Base-by-base conservation (phyloP, 208 protist species). In the Strigomonas galati region DNA sequence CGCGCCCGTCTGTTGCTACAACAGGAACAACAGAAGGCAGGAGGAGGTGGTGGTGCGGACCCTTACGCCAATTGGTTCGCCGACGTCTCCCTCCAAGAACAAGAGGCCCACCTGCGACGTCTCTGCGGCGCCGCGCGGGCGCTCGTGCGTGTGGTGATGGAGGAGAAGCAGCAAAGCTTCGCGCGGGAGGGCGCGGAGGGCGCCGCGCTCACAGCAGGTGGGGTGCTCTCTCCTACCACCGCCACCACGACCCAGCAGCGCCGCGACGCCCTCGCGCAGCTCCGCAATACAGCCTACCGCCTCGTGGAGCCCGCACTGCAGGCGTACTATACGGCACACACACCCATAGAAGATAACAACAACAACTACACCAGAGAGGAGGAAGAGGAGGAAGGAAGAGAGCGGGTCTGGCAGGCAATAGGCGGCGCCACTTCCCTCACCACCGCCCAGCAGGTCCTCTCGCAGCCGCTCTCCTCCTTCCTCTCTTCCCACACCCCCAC, bases 81-180 rank as follows among this genome's bases (percentile, higher is more conserved):
- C 6, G 84, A 88, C 40, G 74, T 80, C 24, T 44, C 77, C 12
- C 24, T 76, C 26, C 27, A 43, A 6, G 71, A 87, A 32, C 82
- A 86, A 60, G 69, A 84, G 69, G 64, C 62, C 19, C 24, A 77
- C 48, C 63, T 93, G 58, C 72, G 79, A 14, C 72, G 74, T 0
- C 62, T 91, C 37, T 81, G 77, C 46, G 76, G 76, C n/a, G 76
- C 77, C 2, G 57, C 80, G 0, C 85, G 84, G 12, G 79, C 82
- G 10, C 71, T 95, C 52, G 86, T 95, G 56, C 71, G 82, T 15
- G 81, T 80, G 19, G 84, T 90, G 24, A 91, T 92, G 86, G 70
- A 81, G 65, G 84, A 95, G 59, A 91, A 91, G 52, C 75, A 70
- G 19, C n/a, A 37, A 40, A 90, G 83, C 60, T 55, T 94, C 0